Conservation (phyloP, 805 yeast species). For the Lachancea dasiensis region DNA sequence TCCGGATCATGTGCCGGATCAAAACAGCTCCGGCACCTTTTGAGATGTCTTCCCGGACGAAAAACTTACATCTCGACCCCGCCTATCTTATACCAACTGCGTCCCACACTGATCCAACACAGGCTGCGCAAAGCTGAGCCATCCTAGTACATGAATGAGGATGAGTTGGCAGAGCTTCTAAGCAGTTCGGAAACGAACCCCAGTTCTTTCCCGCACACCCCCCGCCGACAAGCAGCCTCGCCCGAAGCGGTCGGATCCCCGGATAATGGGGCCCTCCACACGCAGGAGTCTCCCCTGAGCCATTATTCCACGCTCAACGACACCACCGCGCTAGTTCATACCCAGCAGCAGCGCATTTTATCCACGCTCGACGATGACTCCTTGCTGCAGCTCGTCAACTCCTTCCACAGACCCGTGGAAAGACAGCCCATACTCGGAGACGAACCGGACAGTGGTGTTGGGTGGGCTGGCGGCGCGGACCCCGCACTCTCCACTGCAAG, state of each 20-base stretch:
- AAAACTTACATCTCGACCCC: background rate
- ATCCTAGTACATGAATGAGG: background rate
- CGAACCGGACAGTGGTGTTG: background rate
- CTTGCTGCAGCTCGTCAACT: slow-evolving; percentile 8
- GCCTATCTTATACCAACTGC: background rate
- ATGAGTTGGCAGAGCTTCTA: slow-evolving; percentile 3
- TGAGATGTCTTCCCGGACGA: too few species aligned
- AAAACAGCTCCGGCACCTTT: too few species aligned
- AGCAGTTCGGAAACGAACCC: background rate
- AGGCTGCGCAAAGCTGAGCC: background rate
- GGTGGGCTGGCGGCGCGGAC: background rate
- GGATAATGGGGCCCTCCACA: background rate
- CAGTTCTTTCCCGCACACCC: background rate
- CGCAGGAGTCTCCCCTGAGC: slow-evolving; percentile 4
- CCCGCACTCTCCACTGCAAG: too few species aligned
- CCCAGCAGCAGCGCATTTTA: slow-evolving; percentile 8
- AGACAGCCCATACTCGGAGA: background rate
- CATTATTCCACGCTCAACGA: background rate
- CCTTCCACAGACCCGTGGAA: background rate
- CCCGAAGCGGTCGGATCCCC: background rate
- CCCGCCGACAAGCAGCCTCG: too few species aligned
- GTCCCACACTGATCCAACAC: background rate
- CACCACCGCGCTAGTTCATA: background rate
- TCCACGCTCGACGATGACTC: slow-evolving; percentile 10
- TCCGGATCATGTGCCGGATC: too few species aligned